A percentile compares a stretch with the other conserved stretches of the same genome.
Evolutionary conservation across 805 yeast species (phyloP).

Genomic region (Ascoidea rubescens): DNA sequence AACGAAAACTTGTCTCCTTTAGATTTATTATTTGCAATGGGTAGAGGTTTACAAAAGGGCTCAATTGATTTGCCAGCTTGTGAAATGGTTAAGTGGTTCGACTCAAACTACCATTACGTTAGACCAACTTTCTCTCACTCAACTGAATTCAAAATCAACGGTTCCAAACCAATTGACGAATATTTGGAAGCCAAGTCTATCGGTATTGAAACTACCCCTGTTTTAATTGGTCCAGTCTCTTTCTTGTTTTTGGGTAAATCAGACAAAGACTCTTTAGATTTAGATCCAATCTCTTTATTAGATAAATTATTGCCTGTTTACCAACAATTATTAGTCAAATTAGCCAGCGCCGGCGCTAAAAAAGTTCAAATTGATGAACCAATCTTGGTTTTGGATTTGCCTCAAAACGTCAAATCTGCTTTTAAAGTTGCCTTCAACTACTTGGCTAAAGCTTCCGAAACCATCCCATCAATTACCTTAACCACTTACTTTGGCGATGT

Average conservation of each 20-base stretch:
- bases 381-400: slow-evolving; percentile 84
- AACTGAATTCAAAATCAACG: slow-evolving; percentile 91
- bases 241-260: slow-evolving; percentile 93
- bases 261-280: slow-evolving; percentile 92
- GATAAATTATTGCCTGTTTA: slow-evolving; percentile 88
- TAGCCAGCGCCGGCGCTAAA: slow-evolving; percentile 89
- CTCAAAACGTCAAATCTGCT: slow-evolving; percentile 70
- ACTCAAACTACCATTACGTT: slow-evolving; percentile 98
- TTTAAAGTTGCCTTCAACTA: slow-evolving; percentile 78
- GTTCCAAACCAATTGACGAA: slow-evolving; percentile 94
- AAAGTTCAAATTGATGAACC: slow-evolving; percentile 98
- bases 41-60: slow-evolving; percentile 98
- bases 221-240: slow-evolving; percentile 91
- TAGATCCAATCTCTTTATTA: slow-evolving; percentile 83
- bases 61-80: slow-evolving; percentile 98
- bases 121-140: slow-evolving; percentile 97
- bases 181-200: slow-evolving; percentile 88
- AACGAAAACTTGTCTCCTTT: slow-evolving; percentile 79
- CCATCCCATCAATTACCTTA: slow-evolving; percentile 67
- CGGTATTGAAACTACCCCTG: slow-evolving; percentile 97
- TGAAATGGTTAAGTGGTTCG: slow-evolving; percentile 99
- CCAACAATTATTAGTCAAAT: slow-evolving; percentile 75
- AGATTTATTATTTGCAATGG: slow-evolving; percentile 97
- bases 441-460: slow-evolving; percentile 47
- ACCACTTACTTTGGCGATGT: slow-evolving; percentile 98